Evolutionary conservation across 1,284 basidiomycete genomes (phyloP), one percentile per base, ranked within the genome.

Genomic region (Ustilago crameri): DNA sequence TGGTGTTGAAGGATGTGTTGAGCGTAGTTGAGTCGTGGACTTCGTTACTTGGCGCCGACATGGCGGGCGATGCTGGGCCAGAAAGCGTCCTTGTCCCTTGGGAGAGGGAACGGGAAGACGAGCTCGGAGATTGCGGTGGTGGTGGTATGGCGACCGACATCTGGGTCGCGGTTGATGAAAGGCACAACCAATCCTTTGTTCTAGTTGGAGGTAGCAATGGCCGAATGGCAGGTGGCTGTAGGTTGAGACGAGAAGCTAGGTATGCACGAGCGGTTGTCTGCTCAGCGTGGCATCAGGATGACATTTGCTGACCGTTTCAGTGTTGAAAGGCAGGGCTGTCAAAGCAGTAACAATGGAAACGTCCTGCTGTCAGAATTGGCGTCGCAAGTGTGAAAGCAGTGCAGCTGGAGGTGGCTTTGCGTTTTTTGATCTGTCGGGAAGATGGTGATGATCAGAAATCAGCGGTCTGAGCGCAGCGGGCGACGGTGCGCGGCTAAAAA

Each of bases 21-120:
- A 58, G 54, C 45, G 53, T 22, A 17, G 61, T 58, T 3, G 55
- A 64, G 12, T 64, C 54, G 27, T 58, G 34, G 14, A 49, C 32
- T 9, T 58, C 45, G 5, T 45, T 45, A 45, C 41, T 53, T 4
- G 54, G 51, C 3, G 26, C 27, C 22, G 55, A 64, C 50, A 46
- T 34, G 41, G 17, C 22, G 12, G 61, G 51, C 17, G 61, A 64
- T 3, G 48, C 17, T 41, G 42, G 38, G 14, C 50, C 26, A 12
- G 54, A 50, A 15, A 35, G 23, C 9, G 42, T 37, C 22, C 18
- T 44, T 1, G 41, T 47, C 27, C 49, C 35, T 5, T 35, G 32
- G 2, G 46, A 52, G 4, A 32, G 47, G 5, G 53, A 52, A 32
- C 17, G 38, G 18, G 38, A 24, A 18, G 26, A 38, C 22, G 49